phyloP scores from a whole-genome alignment of 2,329 filamentous ascomycete species.

The Taxawa tesnikishii region DNA sequence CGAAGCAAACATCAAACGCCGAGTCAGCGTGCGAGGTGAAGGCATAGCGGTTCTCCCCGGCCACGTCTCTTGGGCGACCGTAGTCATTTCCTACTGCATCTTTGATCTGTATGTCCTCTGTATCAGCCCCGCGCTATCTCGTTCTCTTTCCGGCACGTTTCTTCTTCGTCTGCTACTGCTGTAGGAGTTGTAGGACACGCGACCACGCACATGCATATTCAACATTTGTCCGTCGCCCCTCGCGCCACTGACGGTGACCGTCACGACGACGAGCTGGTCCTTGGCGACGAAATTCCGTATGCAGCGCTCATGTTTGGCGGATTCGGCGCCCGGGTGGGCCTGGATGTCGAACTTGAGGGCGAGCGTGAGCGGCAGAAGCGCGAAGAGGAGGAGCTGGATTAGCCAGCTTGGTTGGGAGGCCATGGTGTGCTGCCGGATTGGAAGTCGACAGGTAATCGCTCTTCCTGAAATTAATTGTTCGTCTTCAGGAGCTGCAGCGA shows the following conservation, averaged over 20 bases:
- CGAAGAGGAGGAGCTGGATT: conserved; percentile 18
- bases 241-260: conserved; percentile 71
- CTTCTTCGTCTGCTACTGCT: too few relatives aligned
- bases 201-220: conserved; percentile 72
- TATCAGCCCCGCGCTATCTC: conserved; percentile 4
- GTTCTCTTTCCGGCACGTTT: not conserved
- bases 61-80: conserved; percentile 78
- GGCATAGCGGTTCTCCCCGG: conserved; percentile 81
- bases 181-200: too few relatives aligned
- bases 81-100: conserved; percentile 96
- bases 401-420: conserved; percentile 9
- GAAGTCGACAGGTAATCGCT: too few relatives aligned
- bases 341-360: conserved; percentile 91
- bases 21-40: conserved; percentile 90
- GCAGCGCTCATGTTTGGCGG: conserved; percentile 64
- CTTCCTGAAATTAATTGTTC: too few relatives aligned
- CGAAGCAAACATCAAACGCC: conserved; percentile 93
- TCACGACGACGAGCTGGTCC: conserved; percentile 92
- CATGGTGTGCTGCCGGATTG: conserved; percentile 8
- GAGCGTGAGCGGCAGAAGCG: conserved; percentile 30
- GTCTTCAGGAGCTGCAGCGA: too few relatives aligned
- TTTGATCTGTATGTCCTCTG: conserved; percentile 54
- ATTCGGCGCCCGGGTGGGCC: conserved; percentile 52
- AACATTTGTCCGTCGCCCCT: conserved; percentile 86
- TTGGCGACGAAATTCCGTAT: conserved; percentile 90